phyloP scores from a whole-genome alignment of 768 basidiomycete genomes.

The Boletales sp. region DNA sequence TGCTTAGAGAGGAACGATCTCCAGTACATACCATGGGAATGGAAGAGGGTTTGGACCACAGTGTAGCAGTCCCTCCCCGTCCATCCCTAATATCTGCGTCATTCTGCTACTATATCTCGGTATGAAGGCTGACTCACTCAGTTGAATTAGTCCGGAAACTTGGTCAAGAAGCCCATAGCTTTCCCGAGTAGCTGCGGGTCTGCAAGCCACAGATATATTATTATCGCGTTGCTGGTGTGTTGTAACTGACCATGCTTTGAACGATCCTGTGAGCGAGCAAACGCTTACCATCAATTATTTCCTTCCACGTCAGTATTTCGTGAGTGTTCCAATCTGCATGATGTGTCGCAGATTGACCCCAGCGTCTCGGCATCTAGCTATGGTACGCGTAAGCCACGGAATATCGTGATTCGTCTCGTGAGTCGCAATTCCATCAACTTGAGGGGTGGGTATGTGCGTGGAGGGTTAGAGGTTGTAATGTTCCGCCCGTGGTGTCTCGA shows the following conservation, averaged over 20 bases:
- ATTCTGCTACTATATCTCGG: not conserved
- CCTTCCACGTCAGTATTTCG: not conserved
- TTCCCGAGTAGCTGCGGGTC: not conserved
- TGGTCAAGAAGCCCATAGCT: not conserved
- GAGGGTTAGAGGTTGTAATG: slow-evolving; percentile 1
- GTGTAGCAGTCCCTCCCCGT: slow-evolving; percentile 10
- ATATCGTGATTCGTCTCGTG: not conserved
- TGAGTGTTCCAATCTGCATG: not conserved
- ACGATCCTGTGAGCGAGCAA: not conserved
- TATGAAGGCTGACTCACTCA: slow-evolving; percentile 1
- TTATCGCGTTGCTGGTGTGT: not conserved
- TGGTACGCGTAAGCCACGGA: not conserved
- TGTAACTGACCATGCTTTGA: not conserved
- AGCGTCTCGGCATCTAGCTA: not conserved
- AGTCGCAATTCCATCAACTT: not conserved
- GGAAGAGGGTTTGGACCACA: slow-evolving; percentile 38
- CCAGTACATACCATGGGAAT: slow-evolving; percentile 47
- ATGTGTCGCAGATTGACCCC: not conserved
- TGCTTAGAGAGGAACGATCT: slow-evolving; percentile 24
- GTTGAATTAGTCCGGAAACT: not conserved
- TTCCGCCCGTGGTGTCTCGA: not conserved
- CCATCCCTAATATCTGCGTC: slow-evolving; percentile 1
- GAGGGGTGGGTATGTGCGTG: not conserved
- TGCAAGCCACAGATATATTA: not conserved
- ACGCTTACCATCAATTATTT: not conserved